Conservation (phyloP, 305 asterid species). For the Fraxinus velutina region DNA sequence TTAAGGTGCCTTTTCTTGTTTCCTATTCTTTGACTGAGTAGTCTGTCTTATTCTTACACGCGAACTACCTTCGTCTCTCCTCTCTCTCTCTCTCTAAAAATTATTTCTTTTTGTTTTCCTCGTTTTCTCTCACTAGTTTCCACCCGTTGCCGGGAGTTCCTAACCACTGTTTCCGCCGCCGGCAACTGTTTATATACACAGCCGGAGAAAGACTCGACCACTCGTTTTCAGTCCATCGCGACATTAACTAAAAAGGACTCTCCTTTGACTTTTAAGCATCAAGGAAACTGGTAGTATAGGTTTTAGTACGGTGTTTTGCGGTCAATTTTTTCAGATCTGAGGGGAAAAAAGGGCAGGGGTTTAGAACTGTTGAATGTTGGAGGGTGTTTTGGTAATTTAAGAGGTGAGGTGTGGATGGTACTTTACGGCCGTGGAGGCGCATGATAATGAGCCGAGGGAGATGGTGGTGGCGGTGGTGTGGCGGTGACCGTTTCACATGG, state of each 20-base stretch:
- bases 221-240: constrained; percentile 22
- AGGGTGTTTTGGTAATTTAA: constrained; percentile 24
- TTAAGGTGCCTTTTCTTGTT: neutral
- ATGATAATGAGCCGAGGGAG: constrained; percentile 81
- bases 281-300: constrained; percentile 13
- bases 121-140: neutral
- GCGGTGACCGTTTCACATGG: constrained; percentile 76
- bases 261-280: constrained; percentile 31
- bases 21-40: neutral
- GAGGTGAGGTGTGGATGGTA: constrained; percentile 54
- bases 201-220: constrained; percentile 14
- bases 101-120: neutral
- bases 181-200: neutral
- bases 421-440: constrained; percentile 53
- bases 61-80: neutral
- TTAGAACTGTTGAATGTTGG: constrained; percentile 24
- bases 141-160: constrained; percentile 15
- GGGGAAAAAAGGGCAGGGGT: constrained; percentile 23
- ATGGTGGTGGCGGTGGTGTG: constrained; percentile 72
- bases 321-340: constrained; percentile 33
- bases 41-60: constrained; percentile 5
- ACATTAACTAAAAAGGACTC: constrained; percentile 15
- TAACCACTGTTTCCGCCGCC: constrained; percentile 8
- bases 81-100: neutral
- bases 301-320: constrained; percentile 2